Conservation (phyloP, 2,329 filamentous ascomycete genomes). For the Cordyceps cicadae region DNA sequence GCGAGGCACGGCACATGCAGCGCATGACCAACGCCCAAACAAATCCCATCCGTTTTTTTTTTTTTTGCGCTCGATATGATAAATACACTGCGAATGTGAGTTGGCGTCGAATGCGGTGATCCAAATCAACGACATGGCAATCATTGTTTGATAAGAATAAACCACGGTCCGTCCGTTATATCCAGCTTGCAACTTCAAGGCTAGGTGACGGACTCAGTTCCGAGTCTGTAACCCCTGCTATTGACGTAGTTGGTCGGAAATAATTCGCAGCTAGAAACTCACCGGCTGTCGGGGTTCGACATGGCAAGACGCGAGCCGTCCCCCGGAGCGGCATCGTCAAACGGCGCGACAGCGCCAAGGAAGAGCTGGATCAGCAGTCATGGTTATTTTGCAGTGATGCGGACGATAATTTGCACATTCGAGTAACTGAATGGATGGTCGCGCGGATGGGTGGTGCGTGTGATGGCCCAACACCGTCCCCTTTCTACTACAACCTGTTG, state of each 20-base stretch:
- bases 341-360: not conserved
- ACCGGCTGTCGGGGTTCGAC: not conserved
- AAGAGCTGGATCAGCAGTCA: not conserved
- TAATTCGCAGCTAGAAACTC: not conserved
- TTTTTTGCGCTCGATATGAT: not conserved
- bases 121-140: not conserved
- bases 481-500: not conserved
- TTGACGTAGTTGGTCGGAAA: not conserved
- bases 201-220: not conserved
- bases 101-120: not conserved
- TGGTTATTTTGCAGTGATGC: not conserved
- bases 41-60: not conserved
- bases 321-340: not conserved
- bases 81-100: not conserved
- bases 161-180: not conserved
- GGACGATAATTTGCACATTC: not conserved
- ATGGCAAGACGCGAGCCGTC: not conserved
- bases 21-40: not conserved
- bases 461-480: not conserved
- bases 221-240: not conserved
- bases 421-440: not conserved
- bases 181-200: not conserved
- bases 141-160: not conserved
- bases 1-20: not conserved
- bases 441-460: not conserved